These are phyloP conservation scores for Nissolia schottii DNA, from an alignment of 306 rosid genomes.

Conservation along the genomic window DNA sequence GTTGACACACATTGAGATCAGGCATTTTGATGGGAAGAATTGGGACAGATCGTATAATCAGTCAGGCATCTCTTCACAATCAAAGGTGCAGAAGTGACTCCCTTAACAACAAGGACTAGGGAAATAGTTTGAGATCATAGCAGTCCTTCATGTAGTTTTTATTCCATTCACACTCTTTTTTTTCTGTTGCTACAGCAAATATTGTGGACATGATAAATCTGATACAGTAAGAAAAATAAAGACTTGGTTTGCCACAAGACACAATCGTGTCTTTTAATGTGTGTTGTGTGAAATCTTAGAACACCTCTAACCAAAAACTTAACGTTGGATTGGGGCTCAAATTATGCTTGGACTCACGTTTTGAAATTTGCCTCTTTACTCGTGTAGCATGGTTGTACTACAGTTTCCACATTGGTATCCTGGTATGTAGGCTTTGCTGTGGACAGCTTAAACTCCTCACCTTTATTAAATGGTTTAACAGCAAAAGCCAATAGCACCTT, in stretches of 20 bases:
- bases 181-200: not conserved
- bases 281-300: not conserved
- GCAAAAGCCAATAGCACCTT: not conserved
- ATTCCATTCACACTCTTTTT: not conserved
- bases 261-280: not conserved
- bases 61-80: slow-evolving; percentile 39
- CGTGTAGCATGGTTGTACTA: not conserved
- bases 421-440: not conserved
- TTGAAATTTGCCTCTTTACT: not conserved
- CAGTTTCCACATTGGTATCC: not conserved
- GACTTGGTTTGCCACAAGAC: not conserved
- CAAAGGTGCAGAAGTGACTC: slow-evolving; percentile 40
- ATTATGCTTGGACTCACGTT: too few relatives aligned
- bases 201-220: not conserved
- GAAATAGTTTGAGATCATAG: not conserved
- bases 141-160: not conserved
- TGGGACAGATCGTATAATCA: slow-evolving; percentile 48
- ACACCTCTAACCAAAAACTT: not conserved
- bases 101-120: not conserved
- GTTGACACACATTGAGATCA: slow-evolving; percentile 49
- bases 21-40: slow-evolving; percentile 57
- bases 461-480: not conserved
- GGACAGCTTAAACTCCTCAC: not conserved
- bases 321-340: not conserved
- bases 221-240: not conserved